phyloP scores from a whole-genome alignment of 2,329 filamentous ascomycete genomes.

The Pyrenochaeta sp. region DNA sequence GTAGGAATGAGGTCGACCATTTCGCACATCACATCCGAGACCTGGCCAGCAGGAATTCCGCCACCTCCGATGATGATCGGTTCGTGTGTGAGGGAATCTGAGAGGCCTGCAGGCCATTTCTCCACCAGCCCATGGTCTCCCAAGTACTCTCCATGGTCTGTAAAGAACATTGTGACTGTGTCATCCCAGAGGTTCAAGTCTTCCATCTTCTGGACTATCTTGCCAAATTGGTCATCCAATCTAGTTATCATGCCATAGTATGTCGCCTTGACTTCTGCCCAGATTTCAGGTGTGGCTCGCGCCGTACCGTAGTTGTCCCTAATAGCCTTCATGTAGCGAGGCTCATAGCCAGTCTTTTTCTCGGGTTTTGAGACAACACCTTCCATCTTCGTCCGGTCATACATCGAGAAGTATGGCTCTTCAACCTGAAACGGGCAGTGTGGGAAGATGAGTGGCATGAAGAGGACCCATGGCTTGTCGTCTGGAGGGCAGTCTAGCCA shows the following conservation, averaged over 20 bases:
- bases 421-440: slow-evolving; percentile 59
- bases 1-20: slow-evolving; percentile 59
- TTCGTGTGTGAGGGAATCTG: slow-evolving; percentile 53
- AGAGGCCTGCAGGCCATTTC: slow-evolving; percentile 58
- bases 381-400: slow-evolving; percentile 45
- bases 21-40: slow-evolving; percentile 48
- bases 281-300: slow-evolving; percentile 52
- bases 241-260: slow-evolving; percentile 59
- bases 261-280: slow-evolving; percentile 55
- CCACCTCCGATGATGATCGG: slow-evolving; percentile 55
- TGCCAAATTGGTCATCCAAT: slow-evolving; percentile 56
- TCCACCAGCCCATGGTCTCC: slow-evolving; percentile 59
- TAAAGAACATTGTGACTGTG: slow-evolving; percentile 56
- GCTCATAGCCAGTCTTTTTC: slow-evolving; percentile 52
- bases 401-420: slow-evolving; percentile 59
- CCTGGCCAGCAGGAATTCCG: slow-evolving; percentile 48
- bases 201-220: slow-evolving; percentile 47
- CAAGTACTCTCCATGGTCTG: slow-evolving; percentile 57
- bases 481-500: slow-evolving; percentile 56
- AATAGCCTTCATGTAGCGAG: slow-evolving; percentile 52
- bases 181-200: slow-evolving; percentile 47
- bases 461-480: slow-evolving; percentile 52
- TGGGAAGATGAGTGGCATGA: slow-evolving; percentile 55
- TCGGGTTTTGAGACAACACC: slow-evolving; percentile 6
- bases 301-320: slow-evolving; percentile 50